Base-by-base conservation (phyloP, 306 rosid genomes). In the Purshia tridentata region DNA sequence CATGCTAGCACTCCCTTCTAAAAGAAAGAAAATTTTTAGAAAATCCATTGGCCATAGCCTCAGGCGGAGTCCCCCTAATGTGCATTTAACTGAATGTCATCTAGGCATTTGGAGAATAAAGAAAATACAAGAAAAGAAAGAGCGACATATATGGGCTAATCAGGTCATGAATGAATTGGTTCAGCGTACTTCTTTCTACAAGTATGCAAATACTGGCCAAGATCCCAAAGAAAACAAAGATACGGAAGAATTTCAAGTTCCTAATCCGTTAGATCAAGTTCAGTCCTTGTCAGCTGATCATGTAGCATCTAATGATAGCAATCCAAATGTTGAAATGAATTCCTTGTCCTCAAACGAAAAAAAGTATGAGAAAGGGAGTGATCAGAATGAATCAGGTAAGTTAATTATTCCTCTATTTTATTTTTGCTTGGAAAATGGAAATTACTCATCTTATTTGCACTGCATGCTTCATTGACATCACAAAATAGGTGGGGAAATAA, bases 21-120 rank as follows among this genome's bases (percentile, higher is more conserved):
- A 35, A 13, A n/a, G 2, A 50, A 16, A 47, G 39, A 5, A 50
- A 69, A 52, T 37, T 35, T 3, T 3, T 9, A 2, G 41, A 9
- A 19, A 12, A 23, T 66, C 35, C 1, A 3, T 29, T 29, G 35
- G 35, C 4, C 47, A 44, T 44, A 10, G 19, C 22, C 44, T 20
- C 45, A 46, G 35, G 2, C 35, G 35, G 41, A 8, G 20, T 48
- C 4, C 9, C 47, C 47, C 6, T 19, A 42, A 58, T 29, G 2
- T 23, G 11, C 29, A 7, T 46, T 46, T 47, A 9, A 12, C 47
- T 42, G 22, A n/a, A 42, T 51, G 39, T 1, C 10, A 61, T 70
- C 23, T 13, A 78, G 82, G 82, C 6, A 12, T 72, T 58, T 78
- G 13, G 82, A 66, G 72, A 41, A 23, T 78, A 78, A 47, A 14